Evolutionary conservation across 192 early-diverging fungal species (phyloP).

Genomic region (Coemansia umbellata): DNA sequence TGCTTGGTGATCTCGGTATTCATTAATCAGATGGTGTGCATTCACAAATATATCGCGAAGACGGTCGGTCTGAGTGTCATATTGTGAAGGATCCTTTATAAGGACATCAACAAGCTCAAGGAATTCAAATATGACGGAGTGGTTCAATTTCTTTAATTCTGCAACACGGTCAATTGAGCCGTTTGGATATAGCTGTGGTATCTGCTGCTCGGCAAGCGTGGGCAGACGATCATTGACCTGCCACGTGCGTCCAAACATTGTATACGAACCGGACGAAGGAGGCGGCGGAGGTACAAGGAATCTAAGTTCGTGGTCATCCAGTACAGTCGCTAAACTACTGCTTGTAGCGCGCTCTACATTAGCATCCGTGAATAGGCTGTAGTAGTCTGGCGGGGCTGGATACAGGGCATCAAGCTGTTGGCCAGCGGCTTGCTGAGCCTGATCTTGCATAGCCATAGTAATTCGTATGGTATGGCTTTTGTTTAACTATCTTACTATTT

Average conservation of each 20-base stretch:
- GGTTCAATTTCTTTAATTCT: constrained; percentile 64
- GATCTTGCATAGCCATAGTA: constrained; percentile 14
- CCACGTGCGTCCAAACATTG: constrained; percentile 68
- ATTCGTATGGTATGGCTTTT: no score
- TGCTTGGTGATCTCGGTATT: constrained; percentile 76
- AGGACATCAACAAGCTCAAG: constrained; percentile 66
- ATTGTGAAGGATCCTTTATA: constrained; percentile 54
- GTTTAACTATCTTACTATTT: no score
- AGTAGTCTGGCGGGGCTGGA: constrained; percentile 68
- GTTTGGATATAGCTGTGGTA: constrained; percentile 63
- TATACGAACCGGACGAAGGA: constrained; percentile 53
- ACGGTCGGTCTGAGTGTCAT: constrained; percentile 57
- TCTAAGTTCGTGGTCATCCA: constrained; percentile 41
- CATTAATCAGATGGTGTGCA: constrained; percentile 81
- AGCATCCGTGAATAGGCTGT: constrained; percentile 57
- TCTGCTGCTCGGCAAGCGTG: constrained; percentile 58
- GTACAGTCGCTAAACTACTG: constrained; percentile 1
- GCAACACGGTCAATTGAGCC: constrained; percentile 61
- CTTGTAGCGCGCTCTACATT: constrained; percentile 49
- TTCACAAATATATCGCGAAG: constrained; percentile 71
- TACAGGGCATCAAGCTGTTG: constrained; percentile 53
- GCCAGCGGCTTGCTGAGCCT: constrained; percentile 8
- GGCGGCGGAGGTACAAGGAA: constrained; percentile 59
- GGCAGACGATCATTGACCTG: constrained; percentile 58
- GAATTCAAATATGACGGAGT: constrained; percentile 62